Conservation (phyloP, 768 basidiomycete species). For the Tephrocybe sp. region DNA sequence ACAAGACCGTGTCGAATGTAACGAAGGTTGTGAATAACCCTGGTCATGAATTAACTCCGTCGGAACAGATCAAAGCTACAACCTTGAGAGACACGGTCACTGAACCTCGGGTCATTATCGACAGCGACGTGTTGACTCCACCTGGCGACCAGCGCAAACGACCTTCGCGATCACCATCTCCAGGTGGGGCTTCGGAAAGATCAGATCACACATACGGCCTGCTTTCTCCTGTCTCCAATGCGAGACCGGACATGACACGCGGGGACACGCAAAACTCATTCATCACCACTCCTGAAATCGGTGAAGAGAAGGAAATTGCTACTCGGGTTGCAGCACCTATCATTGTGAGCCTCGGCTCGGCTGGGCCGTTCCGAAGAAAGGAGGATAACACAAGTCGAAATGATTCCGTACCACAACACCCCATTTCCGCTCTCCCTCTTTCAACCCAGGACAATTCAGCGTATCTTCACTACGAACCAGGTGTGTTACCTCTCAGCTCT, state of each 20-base stretch:
- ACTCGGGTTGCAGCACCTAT: conserved; percentile 65
- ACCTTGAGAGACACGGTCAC: conserved; percentile 9
- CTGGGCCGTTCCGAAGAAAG: conserved; percentile 13
- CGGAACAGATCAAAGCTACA: conserved; percentile 36
- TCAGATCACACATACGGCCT: conserved; percentile 31
- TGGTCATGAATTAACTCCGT: conserved; percentile 45
- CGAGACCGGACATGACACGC: conserved; percentile 12
- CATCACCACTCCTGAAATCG: conserved; percentile 61
- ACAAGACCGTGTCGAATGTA: conserved; percentile 51
- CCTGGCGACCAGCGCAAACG: conserved; percentile 32
- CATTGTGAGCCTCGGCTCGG: conserved; percentile 45
- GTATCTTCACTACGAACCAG: conserved; percentile 65
- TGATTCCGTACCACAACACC: conserved; percentile 22
- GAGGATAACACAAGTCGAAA: conserved; percentile 17
- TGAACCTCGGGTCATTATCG: conserved; percentile 23
- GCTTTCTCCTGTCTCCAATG: conserved; percentile 21
- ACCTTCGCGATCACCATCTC: conserved; percentile 32
- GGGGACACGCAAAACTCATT: conserved; percentile 20
- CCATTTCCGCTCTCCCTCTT: conserved; percentile 23
- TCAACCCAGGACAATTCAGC: conserved; percentile 30
- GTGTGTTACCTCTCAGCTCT: conserved; percentile 25
- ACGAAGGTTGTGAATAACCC: conserved; percentile 25
- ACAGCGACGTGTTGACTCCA: conserved; percentile 27
- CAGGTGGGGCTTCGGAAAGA: conserved; percentile 17
- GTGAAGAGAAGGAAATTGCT: conserved; percentile 58